Percentiles rank a stretch among this genome's conserved stretches.
Evolutionary conservation across 208 protist genomes (phyloP).

Genomic region (Balamuthia mandrillaris): DNA sequence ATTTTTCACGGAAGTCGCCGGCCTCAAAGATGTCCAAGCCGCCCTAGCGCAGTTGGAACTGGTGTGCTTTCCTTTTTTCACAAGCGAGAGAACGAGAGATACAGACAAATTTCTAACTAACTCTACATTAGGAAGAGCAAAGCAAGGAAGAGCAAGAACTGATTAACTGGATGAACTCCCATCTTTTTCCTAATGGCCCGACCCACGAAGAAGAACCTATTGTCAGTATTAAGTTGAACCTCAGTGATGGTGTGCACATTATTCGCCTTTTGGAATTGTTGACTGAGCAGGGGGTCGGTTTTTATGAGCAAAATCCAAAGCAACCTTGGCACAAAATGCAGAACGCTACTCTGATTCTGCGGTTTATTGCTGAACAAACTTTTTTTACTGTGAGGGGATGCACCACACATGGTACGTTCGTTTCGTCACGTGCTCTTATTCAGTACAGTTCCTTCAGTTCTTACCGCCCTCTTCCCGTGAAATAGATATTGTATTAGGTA

Average conservation of each 20-base stretch:
- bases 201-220: not conserved
- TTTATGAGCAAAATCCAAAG: constrained; percentile 17
- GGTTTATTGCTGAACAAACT: constrained; percentile 46
- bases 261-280: constrained; percentile 27
- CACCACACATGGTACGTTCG: constrained; percentile 38
- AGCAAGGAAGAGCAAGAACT: not conserved
- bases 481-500: not conserved
- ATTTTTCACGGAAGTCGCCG: not conserved
- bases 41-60: not conserved
- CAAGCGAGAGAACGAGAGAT: not conserved
- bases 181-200: no score
- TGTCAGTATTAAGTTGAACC: constrained; percentile 3
- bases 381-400: not conserved
- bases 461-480: not conserved
- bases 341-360: constrained; percentile 37
- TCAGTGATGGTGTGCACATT: constrained; percentile 36
- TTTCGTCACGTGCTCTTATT: not conserved
- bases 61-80: no score
- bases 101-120: not conserved
- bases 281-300: not conserved
- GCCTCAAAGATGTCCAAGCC: not conserved
- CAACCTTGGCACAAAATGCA: constrained; percentile 53
- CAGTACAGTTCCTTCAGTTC: constrained; percentile 16
- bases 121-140: not conserved
- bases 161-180: constrained; percentile 42